These are phyloP conservation scores for Nadsonia commutata DNA, from an alignment of 1,139 yeast genomes.

Conservation along the genomic window DNA sequence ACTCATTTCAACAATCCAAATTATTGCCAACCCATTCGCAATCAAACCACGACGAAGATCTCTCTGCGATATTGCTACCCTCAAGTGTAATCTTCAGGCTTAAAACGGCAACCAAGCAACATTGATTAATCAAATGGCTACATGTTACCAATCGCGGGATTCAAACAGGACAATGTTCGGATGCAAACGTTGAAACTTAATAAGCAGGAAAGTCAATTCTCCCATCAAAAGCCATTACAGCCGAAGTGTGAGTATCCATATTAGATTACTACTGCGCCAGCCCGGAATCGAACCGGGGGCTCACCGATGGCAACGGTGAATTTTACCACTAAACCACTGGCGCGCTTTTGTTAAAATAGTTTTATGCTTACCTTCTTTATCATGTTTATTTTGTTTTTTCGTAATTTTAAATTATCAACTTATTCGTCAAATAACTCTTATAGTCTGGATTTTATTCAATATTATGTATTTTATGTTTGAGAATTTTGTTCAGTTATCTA, in stretches of 20 bases:
- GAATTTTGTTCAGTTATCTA: no score
- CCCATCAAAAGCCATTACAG: neutral
- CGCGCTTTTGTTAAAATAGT: no score
- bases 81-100: neutral
- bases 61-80: neutral
- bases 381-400: no score
- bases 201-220: neutral
- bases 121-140: neutral
- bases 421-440: no score
- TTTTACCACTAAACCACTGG: conserved; percentile 1
- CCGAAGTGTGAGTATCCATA: no score
- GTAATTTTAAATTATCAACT: no score
- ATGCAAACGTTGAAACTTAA: neutral
- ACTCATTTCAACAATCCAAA: neutral
- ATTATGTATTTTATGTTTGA: no score
- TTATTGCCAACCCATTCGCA: neutral
- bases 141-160: neutral
- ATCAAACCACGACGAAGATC: neutral
- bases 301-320: conserved; percentile 1
- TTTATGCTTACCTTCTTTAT: no score
- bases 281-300: conserved; percentile 1
- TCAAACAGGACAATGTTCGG: neutral
- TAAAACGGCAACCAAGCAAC: neutral
- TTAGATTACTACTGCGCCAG: neutral
- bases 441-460: no score